Percentiles rank a stretch among this genome's conserved stretches.
Conservation (phyloP, 1,139 yeast species). For the Nakaseomyces delphensis region DNA sequence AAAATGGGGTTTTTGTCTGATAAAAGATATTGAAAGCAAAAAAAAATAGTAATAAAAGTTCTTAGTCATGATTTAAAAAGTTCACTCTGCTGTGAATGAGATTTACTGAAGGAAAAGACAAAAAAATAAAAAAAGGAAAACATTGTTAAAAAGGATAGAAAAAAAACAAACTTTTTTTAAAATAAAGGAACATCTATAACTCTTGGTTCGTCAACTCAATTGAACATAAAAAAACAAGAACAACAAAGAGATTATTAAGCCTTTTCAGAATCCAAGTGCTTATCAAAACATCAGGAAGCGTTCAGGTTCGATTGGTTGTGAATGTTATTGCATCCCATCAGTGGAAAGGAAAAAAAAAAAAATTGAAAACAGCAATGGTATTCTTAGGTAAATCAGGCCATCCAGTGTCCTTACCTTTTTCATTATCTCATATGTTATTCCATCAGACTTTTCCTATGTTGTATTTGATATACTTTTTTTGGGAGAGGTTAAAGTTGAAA, state of each 20-base stretch:
- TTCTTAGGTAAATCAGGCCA: not conserved
- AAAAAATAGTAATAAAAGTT: not conserved
- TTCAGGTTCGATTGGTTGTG: not conserved
- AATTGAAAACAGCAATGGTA: too few relatives aligned
- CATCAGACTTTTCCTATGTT: not conserved
- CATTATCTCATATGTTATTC: too few relatives aligned
- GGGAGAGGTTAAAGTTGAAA: too few relatives aligned
- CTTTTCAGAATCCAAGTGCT: not conserved
- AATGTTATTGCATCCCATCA: constrained; percentile 2
- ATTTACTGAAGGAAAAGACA: not conserved
- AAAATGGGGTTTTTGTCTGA: not conserved
- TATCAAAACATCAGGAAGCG: not conserved
- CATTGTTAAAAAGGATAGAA: too few relatives aligned
- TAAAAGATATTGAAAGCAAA: not conserved
- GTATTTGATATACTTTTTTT: too few relatives aligned
- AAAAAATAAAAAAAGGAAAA: not conserved
- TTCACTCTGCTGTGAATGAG: not conserved
- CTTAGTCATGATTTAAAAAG: constrained; percentile 1
- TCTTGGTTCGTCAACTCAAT: not conserved
- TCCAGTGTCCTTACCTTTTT: constrained; percentile 1
- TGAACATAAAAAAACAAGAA: not conserved
- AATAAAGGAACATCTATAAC: constrained; percentile 1
- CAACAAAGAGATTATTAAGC: not conserved
- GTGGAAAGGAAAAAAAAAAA: not conserved
- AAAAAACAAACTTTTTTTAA: not conserved